Evolutionary conservation across 257 asterid species (phyloP), one percentile per base, ranked within the genome.

Genomic region (Echium plantagineum): DNA sequence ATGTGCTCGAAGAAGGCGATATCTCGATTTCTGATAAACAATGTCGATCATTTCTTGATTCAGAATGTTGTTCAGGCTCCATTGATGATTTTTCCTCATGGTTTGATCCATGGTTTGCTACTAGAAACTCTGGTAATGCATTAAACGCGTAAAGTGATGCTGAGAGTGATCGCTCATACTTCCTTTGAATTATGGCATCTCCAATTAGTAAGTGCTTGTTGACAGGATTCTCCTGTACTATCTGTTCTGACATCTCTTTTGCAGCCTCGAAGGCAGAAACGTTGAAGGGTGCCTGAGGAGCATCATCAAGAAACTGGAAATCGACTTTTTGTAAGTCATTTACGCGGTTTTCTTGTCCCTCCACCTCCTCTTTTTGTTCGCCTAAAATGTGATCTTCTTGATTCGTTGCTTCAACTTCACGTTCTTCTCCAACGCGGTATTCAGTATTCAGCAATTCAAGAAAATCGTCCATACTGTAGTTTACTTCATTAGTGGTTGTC

Each of bases 121-220:
- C 56, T 31, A 64, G 9, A 48, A 69, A 63, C 24, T 70, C 69
- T 52, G 69, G 55, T 32, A 63, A 54, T 21, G 54, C 74, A 55
- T 55, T 59, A 30, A 64, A 59, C 15, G 74, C 74, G 12, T 64
- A 53, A 46, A 64, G 58, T 12, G 70, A 70, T 47, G 70, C 59
- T 0, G 70, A 70, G 20, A 63, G 60, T 19, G 52, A 18, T 21
- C 59, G 52, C 59, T 63, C 74, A 28, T 69, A 63, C 38, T 63
- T 58, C 62, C 21, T 67, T 48, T 65, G 60, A 26, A 52, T 60
- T 55, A 58, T 63, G 46, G 64, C 24, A 35, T 63, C 74, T 13
- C 57, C 28, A 3, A 63, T 61, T 10, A 49, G n/a, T 18, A 35
- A 63, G 26, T 67, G 53, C 73, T 69, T 48, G 22, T 69, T 51